These are phyloP conservation scores for Colletotrichum orchidophilum DNA, from an alignment of 2,329 filamentous ascomycete genomes.

Conservation along the genomic window DNA sequence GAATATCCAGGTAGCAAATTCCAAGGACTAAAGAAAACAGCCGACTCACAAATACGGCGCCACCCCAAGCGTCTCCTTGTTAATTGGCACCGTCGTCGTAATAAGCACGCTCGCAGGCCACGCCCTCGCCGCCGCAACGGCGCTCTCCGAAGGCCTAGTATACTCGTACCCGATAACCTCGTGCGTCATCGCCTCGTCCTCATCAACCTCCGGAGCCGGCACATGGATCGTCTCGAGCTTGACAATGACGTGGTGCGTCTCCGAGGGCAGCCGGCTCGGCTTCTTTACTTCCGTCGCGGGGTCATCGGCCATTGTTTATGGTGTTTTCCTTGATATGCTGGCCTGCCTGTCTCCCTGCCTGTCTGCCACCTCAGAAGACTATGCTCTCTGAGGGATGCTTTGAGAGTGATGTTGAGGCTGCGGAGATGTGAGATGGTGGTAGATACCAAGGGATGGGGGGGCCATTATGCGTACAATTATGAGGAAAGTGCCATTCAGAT, in stretches of 20 bases:
- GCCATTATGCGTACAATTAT: background rate
- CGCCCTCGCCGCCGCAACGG: conserved; percentile 30
- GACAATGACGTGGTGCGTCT: conserved; percentile 35
- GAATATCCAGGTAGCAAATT: no score
- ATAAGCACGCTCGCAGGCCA: conserved; percentile 40
- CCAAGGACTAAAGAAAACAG: background rate
- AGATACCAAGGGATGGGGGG: background rate
- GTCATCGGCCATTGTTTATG: background rate
- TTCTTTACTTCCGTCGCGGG: conserved; percentile 23
- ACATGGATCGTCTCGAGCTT: conserved; percentile 36
- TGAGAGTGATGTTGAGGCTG: background rate
- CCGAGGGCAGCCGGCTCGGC: conserved; percentile 21
- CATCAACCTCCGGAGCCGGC: conserved; percentile 25
- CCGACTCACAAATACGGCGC: conserved; percentile 37
- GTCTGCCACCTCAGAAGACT: no score
- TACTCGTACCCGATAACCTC: conserved; percentile 34
- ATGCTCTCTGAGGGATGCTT: no score
- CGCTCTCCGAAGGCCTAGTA: conserved; percentile 20
- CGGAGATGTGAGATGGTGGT: background rate
- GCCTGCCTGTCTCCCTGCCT: background rate
- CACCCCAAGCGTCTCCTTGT: conserved; percentile 30
- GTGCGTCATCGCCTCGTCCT: conserved; percentile 17
- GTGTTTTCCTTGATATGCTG: no score
- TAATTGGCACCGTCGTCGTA: conserved; percentile 37
- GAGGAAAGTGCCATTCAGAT: background rate